phyloP scores from a whole-genome alignment of 805 yeast species.

The Teunomyces pallodes region DNA sequence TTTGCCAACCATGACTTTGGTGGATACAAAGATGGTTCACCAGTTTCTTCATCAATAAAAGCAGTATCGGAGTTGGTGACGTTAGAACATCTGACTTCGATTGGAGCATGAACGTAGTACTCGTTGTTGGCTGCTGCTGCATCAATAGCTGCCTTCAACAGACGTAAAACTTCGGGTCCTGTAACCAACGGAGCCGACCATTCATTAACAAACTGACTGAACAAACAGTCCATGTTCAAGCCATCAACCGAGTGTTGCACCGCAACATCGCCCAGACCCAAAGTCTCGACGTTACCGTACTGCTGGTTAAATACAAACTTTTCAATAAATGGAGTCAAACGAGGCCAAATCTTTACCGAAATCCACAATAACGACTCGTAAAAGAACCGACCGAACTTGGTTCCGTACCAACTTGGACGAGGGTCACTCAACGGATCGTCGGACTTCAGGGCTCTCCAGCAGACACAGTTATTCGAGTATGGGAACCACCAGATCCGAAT shows the following conservation, averaged over 20 bases:
- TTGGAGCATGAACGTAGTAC: conserved; percentile 90
- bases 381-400: conserved; percentile 69
- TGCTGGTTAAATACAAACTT: conserved; percentile 81
- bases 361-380: conserved; percentile 80
- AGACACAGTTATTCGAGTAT: conserved; percentile 75
- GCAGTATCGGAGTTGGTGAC: conserved; percentile 53
- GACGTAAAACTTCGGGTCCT: conserved; percentile 68
- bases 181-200: conserved; percentile 90
- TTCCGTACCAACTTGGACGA: conserved; percentile 82
- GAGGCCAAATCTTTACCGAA: conserved; percentile 69
- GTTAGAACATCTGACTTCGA: conserved; percentile 92
- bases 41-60: conserved; percentile 31
- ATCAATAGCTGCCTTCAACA: conserved; percentile 60
- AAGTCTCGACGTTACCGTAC: conserved; percentile 72
- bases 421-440: conserved; percentile 61
- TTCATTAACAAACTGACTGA: conserved; percentile 91
- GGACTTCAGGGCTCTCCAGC: conserved; percentile 88
- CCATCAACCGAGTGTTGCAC: conserved; percentile 83
- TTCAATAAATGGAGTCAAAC: conserved; percentile 82
- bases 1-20: conserved; percentile 48
- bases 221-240: conserved; percentile 92
- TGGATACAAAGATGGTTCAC: conserved; percentile 39
- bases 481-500: conserved; percentile 98
- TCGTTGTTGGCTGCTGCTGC: conserved; percentile 59
- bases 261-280: conserved; percentile 58